Conservation (phyloP, 2,329 filamentous ascomycete species). For the Epichloe amarillans region DNA sequence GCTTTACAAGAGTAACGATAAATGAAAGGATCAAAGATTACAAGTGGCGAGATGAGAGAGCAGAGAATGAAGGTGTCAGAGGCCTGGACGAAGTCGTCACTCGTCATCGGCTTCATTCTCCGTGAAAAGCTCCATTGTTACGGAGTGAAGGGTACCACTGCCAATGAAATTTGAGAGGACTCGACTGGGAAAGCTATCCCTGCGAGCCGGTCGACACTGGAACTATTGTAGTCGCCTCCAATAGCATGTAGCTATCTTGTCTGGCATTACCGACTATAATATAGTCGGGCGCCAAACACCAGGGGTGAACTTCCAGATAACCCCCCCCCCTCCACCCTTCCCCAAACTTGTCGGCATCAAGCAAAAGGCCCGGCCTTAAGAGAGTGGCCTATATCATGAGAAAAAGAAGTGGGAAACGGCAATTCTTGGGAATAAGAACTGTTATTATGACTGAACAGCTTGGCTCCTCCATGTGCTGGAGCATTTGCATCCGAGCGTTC, state of each 20-base stretch:
- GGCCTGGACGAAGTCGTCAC: background rate
- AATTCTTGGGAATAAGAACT: background rate
- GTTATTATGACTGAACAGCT: background rate
- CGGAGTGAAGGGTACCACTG: no score
- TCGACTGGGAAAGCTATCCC: background rate
- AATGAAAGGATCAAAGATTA: background rate
- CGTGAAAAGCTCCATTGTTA: no score
- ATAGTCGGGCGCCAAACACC: background rate
- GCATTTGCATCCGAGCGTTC: background rate
- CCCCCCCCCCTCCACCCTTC: background rate
- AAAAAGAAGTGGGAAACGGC: background rate
- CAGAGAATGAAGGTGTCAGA: background rate
- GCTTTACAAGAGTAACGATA: background rate
- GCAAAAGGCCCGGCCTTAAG: background rate
- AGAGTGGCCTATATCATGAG: background rate
- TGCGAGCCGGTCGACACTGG: background rate
- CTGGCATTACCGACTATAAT: background rate
- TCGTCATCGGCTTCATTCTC: background rate
- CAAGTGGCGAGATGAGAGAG: background rate
- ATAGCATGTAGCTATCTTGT: background rate
- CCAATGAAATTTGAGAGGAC: no score
- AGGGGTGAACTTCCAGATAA: slow-evolving; percentile 3
- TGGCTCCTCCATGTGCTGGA: no score
- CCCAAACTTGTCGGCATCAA: background rate
- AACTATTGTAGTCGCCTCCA: background rate